Conservation (phyloP, 805 yeast species). For the Sugiyamaella chiloensis region DNA sequence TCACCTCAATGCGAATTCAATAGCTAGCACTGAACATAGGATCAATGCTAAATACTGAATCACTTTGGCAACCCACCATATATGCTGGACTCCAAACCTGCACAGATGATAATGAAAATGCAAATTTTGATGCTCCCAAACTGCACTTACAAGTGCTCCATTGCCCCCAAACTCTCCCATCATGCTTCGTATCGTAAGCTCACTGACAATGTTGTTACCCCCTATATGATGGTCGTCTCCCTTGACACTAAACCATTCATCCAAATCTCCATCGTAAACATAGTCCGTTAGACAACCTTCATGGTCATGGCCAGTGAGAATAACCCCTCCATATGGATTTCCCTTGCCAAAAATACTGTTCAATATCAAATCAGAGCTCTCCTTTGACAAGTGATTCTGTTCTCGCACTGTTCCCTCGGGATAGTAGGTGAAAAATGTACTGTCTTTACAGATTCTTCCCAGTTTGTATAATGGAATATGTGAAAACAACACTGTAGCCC, state of each 20-base stretch:
- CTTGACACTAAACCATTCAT: constrained; percentile 32
- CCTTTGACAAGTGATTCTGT: constrained; percentile 77
- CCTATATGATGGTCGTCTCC: neutral
- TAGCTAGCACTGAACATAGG: neutral
- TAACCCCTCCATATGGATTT: constrained; percentile 55
- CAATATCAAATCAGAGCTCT: constrained; percentile 63
- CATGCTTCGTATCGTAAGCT: constrained; percentile 84
- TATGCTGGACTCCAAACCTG: constrained; percentile 81
- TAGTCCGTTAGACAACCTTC: constrained; percentile 83
- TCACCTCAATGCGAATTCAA: too few relatives aligned
- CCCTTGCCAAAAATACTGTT: constrained; percentile 64
- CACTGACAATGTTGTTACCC: constrained; percentile 44
- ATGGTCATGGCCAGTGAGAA: constrained; percentile 94
- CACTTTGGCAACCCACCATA: constrained; percentile 90
- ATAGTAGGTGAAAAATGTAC: constrained; percentile 68
- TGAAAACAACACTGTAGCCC: constrained; percentile 78
- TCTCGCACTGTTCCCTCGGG: constrained; percentile 66
- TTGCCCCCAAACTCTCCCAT: constrained; percentile 97
- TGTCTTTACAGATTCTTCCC: constrained; percentile 83
- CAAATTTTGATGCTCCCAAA: constrained; percentile 37
- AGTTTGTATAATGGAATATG: constrained; percentile 87
- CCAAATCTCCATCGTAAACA: constrained; percentile 22
- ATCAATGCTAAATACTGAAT: constrained; percentile 31
- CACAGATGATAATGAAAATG: constrained; percentile 66
- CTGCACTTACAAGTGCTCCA: constrained; percentile 78